phyloP scores from a whole-genome alignment of 2,329 filamentous ascomycete genomes.

The Xylogone sp. region DNA sequence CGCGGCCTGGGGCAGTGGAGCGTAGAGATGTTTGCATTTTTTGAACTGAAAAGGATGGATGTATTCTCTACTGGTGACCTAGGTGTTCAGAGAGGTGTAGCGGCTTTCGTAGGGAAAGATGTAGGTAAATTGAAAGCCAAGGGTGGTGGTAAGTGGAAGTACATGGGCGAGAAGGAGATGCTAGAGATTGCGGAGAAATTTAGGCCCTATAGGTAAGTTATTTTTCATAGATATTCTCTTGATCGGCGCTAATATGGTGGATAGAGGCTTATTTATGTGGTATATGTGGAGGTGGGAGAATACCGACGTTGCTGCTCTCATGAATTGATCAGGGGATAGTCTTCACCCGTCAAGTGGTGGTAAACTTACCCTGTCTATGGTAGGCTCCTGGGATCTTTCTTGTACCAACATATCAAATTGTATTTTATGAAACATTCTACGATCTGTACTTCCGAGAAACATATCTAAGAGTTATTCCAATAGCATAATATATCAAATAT shows the following conservation, averaged over 20 bases:
- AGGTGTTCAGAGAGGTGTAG: slow-evolving; percentile 92
- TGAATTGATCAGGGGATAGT: not conserved
- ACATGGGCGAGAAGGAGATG: slow-evolving; percentile 95
- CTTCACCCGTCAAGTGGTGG: too few species aligned
- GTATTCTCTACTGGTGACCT: slow-evolving; percentile 91
- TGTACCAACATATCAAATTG: too few species aligned
- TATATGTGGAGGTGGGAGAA: slow-evolving; percentile 88
- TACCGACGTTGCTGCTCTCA: slow-evolving; percentile 62
- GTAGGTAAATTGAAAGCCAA: slow-evolving; percentile 77
- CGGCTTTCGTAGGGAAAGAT: slow-evolving; percentile 77
- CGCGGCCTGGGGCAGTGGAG: slow-evolving; percentile 86
- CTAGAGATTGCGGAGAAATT: slow-evolving; percentile 74
- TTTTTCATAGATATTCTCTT: not conserved
- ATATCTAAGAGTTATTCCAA: too few species aligned
- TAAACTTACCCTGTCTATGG: too few species aligned
- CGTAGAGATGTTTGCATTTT: slow-evolving; percentile 97
- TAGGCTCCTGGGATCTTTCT: too few species aligned
- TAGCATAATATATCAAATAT: too few species aligned
- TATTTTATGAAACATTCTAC: too few species aligned
- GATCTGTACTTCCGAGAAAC: too few species aligned
- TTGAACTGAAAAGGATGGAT: slow-evolving; percentile 90
- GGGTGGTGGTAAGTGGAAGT: slow-evolving; percentile 91
- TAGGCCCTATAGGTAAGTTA: slow-evolving; percentile 66
- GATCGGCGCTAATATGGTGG: not conserved
- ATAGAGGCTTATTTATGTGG: slow-evolving; percentile 87